phyloP scores from a whole-genome alignment of 116 monocot species.

The Posidonia oceanica region DNA sequence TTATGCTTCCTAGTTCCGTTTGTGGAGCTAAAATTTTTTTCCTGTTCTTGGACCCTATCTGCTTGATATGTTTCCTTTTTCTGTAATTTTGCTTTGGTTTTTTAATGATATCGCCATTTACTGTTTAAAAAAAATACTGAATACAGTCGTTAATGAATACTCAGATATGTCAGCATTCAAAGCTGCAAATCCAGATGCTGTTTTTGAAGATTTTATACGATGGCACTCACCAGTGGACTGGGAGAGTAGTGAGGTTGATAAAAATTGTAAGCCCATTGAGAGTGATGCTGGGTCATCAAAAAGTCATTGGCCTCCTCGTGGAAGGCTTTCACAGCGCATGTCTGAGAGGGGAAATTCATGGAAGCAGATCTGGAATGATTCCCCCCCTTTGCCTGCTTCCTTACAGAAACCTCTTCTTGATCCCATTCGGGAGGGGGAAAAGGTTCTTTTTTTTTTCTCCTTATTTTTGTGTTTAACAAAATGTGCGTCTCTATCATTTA shows the following conservation, averaged over 20 bases:
- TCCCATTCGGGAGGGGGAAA: slow-evolving; percentile 88
- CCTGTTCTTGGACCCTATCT: too few species aligned
- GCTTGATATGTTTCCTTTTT: too few species aligned
- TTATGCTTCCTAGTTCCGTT: too few species aligned
- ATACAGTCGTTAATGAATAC: slow-evolving; percentile 2
- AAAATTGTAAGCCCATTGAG: slow-evolving; percentile 4
- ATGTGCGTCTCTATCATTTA: too few species aligned
- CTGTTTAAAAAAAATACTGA: too few species aligned
- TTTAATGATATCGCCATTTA: too few species aligned
- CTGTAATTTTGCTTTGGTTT: too few species aligned
- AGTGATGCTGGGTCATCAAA: slow-evolving; percentile 4
- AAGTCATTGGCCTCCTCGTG: slow-evolving; percentile 66
- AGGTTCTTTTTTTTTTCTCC: too few species aligned
- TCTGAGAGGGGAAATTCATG: slow-evolving; percentile 78
- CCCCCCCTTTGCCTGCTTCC: slow-evolving; percentile 53
- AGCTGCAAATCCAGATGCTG: slow-evolving; percentile 93
- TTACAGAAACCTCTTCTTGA: slow-evolving; percentile 87
- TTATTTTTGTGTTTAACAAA: not conserved
- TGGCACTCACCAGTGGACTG: slow-evolving; percentile 98
- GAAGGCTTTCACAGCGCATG: slow-evolving; percentile 87
- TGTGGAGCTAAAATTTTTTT: too few species aligned
- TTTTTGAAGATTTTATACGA: slow-evolving; percentile 98
- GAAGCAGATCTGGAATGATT: slow-evolving; percentile 87
- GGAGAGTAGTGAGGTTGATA: slow-evolving; percentile 43
- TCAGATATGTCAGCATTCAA: slow-evolving; percentile 99